These are phyloP conservation scores for Passalora sequoiae DNA, from an alignment of 2,329 filamentous ascomycete species.

Conservation along the genomic window DNA sequence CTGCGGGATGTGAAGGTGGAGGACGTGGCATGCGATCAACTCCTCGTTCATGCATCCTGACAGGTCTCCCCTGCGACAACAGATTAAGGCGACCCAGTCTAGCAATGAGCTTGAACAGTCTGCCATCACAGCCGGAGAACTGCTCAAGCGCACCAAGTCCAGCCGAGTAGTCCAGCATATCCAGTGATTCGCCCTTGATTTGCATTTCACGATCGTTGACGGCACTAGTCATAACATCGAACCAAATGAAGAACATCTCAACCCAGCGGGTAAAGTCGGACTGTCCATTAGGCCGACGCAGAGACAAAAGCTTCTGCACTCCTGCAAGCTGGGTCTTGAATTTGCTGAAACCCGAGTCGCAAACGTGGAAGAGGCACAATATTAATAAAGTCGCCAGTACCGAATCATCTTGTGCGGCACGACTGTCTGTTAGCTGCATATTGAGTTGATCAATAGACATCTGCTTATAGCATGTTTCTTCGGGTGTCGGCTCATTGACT, in stretches of 20 bases:
- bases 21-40: conserved; percentile 8
- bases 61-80: conserved; percentile 62
- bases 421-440: conserved; percentile 70
- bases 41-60: conserved; percentile 22
- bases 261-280: conserved; percentile 77
- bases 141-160: conserved; percentile 76
- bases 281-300: conserved; percentile 60
- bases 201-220: conserved; percentile 89
- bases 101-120: conserved; percentile 79
- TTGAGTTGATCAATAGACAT: conserved; percentile 81
- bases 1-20: conserved; percentile 4
- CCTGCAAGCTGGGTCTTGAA: conserved; percentile 92
- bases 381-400: conserved; percentile 82
- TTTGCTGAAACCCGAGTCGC: conserved; percentile 85
- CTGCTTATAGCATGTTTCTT: conserved; percentile 79
- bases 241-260: conserved; percentile 88
- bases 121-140: conserved; percentile 77
- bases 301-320: conserved; percentile 79
- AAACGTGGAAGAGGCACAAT: conserved; percentile 87
- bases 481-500: conserved; percentile 57
- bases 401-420: conserved; percentile 73
- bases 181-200: conserved; percentile 58
- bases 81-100: conserved; percentile 80
- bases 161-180: conserved; percentile 58
- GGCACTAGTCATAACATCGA: conserved; percentile 85